Base-by-base conservation (phyloP, 768 basidiomycete genomes). In the Psilocybe subaeruginosa region DNA sequence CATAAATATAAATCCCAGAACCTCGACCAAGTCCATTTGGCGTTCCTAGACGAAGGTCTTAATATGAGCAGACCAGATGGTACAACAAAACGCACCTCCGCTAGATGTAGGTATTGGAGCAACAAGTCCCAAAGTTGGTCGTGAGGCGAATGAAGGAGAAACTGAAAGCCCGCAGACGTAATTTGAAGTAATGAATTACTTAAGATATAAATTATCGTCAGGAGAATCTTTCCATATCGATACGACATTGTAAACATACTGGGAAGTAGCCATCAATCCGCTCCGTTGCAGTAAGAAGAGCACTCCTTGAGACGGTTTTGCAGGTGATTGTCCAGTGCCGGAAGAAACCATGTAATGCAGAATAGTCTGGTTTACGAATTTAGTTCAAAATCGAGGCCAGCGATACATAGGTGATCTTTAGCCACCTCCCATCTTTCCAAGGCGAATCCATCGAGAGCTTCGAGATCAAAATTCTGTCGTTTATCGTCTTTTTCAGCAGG, bases 301-400 rank as follows among this genome's bases (percentile, higher is more conserved):
- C 12, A 99, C 95, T 17, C 89, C 91, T 63, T 87, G 85, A 0
- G 92, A 92, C 5, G 95, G 94, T 70, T 85, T 86, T 7, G 87
- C 77, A 27, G 91, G 85, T 39, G 83, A 78, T 70, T 91, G 86
- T n/a, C 87, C 92, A 30, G 85, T 87, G 11, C 88, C 92, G 33
- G 92, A 97, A 8, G 93, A 95, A 3, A 99, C 97, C 95, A 99
- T 97, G 71, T 93, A 99, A 74, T 98, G 95, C 47, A 99, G 82
- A 68, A 99, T 97, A 0, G 94, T 95, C 95, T 99, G 27, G 3
- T 35, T 16, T 29, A 8, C 39, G 56, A n/a, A 53, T 27, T 19
- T 31, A 59, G 16, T 27, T 29, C 33, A 47, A 37, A 53, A 9
- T 14, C n/a, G 61, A 35, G 11, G 33, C 48, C 39, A 41, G 45